Evolutionary conservation across 371 early-diverging fungal genomes (phyloP), one percentile per base, ranked within the genome.

Genomic region (Actinomucor elegans): DNA sequence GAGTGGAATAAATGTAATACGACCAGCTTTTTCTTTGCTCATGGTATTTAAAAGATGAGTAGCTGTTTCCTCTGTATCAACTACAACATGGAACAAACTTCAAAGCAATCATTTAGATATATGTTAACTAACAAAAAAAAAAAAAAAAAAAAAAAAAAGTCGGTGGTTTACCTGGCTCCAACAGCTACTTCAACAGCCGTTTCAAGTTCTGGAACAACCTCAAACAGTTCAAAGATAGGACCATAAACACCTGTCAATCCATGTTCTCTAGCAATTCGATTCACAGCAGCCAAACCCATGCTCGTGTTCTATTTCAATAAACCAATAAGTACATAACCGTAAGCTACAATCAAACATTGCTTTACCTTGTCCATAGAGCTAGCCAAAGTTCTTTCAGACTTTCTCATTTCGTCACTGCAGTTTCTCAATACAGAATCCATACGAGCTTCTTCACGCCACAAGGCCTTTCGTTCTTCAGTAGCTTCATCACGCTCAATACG

Each of bases 1-100:
- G 34, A 99, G 73, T 2, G 99, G 99, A 81, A 99, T 95, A 67
- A 99, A 96, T 0, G 99, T 99, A 36, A 97, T 87, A 5, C 98
- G 85, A 5, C 97, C 97, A 8, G 80, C 66, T 54, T 87, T 83
- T 52, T 87, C 87, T 24, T 75, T 69, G 55, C 82, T 86, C 75
- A 98, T 73, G 24, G 76, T 81, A 27, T 89, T 84, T 32, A 99
- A 61, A 5, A 99, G 60, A 11, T 59, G 61, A 1, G 91, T 78
- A 1, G 98, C 99, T 3, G 96, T 94, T 4, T 83, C 84, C 55
- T 98, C 98, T 4, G 85, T 90, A 62, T 98, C 96, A 0, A 99
- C 99, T 11, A 99, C 99, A 12, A 99, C 86, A 66, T 97, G 94
- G 76, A 97, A 98, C 33, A 99, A 74, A 57, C 94, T 92, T 21